A percentile compares a stretch with the other conserved stretches of the same genome.
Evolutionary conservation across 345 rosid genomes (phyloP).

Genomic region (Passiflora organensis): DNA sequence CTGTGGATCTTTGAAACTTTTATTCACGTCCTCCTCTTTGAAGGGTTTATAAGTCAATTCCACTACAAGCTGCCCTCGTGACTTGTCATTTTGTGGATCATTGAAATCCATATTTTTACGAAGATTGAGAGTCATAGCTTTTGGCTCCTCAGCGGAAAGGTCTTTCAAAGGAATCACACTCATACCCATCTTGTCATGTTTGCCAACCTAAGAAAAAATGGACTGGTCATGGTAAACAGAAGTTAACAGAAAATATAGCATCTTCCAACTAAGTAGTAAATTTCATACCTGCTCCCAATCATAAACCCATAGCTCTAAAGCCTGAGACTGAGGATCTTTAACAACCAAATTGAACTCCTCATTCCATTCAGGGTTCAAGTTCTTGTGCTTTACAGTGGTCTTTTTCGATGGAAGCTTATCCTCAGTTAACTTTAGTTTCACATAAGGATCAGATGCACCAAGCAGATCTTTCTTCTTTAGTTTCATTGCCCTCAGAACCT

Average conservation of each 20-base stretch:
- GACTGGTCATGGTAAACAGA: constrained; percentile 2
- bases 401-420: constrained; percentile 77
- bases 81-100: constrained; percentile 54
- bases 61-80: constrained; percentile 65
- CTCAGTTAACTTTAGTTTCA: constrained; percentile 79
- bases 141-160: constrained; percentile 59
- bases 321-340: constrained; percentile 76
- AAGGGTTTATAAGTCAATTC: constrained; percentile 76
- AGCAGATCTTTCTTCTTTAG: constrained; percentile 83
- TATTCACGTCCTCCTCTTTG: constrained; percentile 49
- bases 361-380: constrained; percentile 97
- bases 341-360: constrained; percentile 70
- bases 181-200: constrained; percentile 94
- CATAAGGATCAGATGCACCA: constrained; percentile 93
- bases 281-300: constrained; percentile 88
- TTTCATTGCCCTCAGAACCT: constrained; percentile 65
- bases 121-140: constrained; percentile 59
- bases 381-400: constrained; percentile 79
- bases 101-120: constrained; percentile 63
- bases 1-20: constrained; percentile 44
- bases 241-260: neutral
- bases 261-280: neutral
- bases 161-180: constrained; percentile 75
- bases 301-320: constrained; percentile 52
- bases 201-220: constrained; percentile 49